Base-by-base conservation (phyloP, 2,329 filamentous ascomycete species). In the Aspergillus brunneoviolaceus region DNA sequence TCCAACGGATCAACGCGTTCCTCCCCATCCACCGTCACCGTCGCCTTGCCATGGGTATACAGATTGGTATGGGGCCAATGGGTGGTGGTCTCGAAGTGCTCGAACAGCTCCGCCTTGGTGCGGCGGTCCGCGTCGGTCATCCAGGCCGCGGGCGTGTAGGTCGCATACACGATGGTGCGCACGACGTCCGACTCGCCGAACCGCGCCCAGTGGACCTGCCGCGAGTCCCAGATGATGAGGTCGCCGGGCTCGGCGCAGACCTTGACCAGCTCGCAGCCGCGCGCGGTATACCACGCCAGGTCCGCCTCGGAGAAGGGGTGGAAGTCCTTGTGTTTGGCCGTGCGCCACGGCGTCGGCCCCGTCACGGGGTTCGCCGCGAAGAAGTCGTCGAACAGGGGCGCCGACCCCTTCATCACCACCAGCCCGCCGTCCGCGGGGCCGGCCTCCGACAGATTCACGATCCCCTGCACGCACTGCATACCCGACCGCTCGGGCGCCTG, bases 141-240 rank as follows among this genome's bases (percentile, higher is more conserved):
- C 52, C 52, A 55, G 10, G 16, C 27, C 16, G 52, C 52, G 9
- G 52, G 52, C 27, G 52, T 55, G 39, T 55, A 55, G 10, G 52
- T 55, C 16, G 39, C 39, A 33, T 55, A 55, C 4, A 55, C 52
- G 23, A 55, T 55, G 10, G 52, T 48, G 11, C 52, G 52, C 52
- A 55, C 52, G 4, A 55, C n/a, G 11, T 55, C 52, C n/a, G 52
- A 55, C 25, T 31, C 42, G 2, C 52, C 52, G 29, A 55, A 55
- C 39, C 33, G 52, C 10, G 52, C 52, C 52, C 52, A 55, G 25
- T 55, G 52, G n/a, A 55, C 47, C 52, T 55, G 52, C n/a, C 52
- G 45, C 39, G 52, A 55, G 52, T 55, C 52, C 52, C 52, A 55
- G 16, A 55, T 42, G 16, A 55, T 55, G 39, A 55, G 27, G n/a